Evolutionary conservation across 1,284 basidiomycete genomes (phyloP), one percentile per base, ranked within the genome.

Genomic region (Leccinum ponderosum): DNA sequence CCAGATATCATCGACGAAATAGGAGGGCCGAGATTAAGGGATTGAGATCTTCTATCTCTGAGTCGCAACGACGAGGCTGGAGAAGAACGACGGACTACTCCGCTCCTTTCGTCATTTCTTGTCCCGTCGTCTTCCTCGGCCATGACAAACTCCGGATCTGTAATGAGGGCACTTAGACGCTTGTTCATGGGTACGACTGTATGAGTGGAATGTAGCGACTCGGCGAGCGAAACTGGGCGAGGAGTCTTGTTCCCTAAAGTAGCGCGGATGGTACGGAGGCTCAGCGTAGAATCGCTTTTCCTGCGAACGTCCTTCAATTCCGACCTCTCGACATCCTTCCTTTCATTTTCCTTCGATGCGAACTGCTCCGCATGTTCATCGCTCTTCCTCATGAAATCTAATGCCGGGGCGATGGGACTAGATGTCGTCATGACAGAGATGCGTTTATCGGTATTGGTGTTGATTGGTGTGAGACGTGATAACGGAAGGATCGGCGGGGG

Each of bases 261-360:
- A 51, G 87, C 83, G 35, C 88, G 82, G 61, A 89, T 83, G 33
- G 89, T 91, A 63, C 83, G 81, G 68, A 87, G 84, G 69, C 87
- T 87, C 71, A 87, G 84, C 11, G 88, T 90, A 6, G 89, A 85
- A 73, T 91, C 90, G 66, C 87, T 90, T 74, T 87, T 88, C 65
- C 89, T 77, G 84, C 86, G 87, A 37, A 80, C 76, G 64, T 90
- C 88, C 75, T 86, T 89, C 66, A 70, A 68, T 60, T 80, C 75
- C 62, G 85, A 84, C 74, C 85, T 87, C 65, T 76, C 73, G 50
- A 75, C 61, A 50, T 75, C 74, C 20, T 61, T 71, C 59, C 68
- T 64, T 25, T 69, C 69, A 53, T 69, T 75, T 62, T 71, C 73
- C 52, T 70, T 73, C 15, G 62, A 61, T 55, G 59, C 59, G 3